phyloP scores from a whole-genome alignment of 2,329 filamentous ascomycete genomes.

The Venturia aucupariae region DNA sequence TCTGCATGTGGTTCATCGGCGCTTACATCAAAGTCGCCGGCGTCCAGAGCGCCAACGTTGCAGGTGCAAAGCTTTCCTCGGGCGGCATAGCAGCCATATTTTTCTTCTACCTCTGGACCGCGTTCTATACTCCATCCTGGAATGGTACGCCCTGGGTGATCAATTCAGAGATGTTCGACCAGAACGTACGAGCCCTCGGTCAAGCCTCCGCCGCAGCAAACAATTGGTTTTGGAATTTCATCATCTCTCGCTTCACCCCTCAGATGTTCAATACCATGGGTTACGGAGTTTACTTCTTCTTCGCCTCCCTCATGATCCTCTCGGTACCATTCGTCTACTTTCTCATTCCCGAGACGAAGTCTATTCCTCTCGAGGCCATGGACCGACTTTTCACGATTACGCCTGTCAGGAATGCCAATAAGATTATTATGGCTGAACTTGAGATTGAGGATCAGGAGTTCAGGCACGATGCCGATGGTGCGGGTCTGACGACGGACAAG shows the following conservation, averaged over 20 bases:
- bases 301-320: conserved; percentile 39
- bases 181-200: conserved; percentile 58
- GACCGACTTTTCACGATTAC: conserved; percentile 38
- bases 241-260: conserved; percentile 57
- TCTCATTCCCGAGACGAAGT: conserved; percentile 35
- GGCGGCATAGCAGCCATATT: conserved; percentile 54
- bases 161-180: conserved; percentile 65
- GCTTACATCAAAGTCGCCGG: conserved; percentile 48
- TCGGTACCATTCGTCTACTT: conserved; percentile 39
- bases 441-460: conserved; percentile 32
- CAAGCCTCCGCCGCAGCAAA: conserved; percentile 62
- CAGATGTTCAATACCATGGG: conserved; percentile 47
- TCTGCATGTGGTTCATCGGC: conserved; percentile 58
- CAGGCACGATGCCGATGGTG: conserved; percentile 31
- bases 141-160: conserved; percentile 69
- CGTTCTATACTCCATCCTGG: conserved; percentile 60
- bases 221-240: conserved; percentile 67
- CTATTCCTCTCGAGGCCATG: conserved; percentile 37
- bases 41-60: conserved; percentile 27
- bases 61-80: conserved; percentile 27
- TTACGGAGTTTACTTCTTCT: conserved; percentile 37
- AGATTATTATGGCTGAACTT: conserved; percentile 30
- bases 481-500: conserved; percentile 20
- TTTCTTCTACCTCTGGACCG: conserved; percentile 69
- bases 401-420: conserved; percentile 33